These are phyloP conservation scores for Diaporthe sp. DNA, from an alignment of 2,329 filamentous ascomycete genomes.

Conservation along the genomic window DNA sequence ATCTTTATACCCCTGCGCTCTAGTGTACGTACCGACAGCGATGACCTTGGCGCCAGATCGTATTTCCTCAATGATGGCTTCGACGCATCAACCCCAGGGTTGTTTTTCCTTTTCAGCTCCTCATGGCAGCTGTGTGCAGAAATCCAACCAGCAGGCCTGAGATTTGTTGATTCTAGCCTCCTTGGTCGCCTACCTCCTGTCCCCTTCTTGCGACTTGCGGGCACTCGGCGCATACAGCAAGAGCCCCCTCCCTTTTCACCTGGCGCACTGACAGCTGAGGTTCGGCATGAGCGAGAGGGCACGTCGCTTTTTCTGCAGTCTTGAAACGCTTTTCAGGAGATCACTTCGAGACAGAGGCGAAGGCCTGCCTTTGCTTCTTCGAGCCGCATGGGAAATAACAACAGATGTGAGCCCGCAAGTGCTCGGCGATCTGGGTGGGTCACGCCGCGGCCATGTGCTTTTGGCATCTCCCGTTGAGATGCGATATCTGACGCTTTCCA, in stretches of 20 bases:
- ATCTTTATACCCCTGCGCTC: neutral
- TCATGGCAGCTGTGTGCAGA: neutral
- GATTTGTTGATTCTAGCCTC: conserved; percentile 12
- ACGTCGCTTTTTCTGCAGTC: conserved; percentile 15
- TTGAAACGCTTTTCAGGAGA: conserved; percentile 8
- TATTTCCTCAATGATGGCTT: conserved; percentile 23
- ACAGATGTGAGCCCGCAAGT: neutral
- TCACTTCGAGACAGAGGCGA: conserved; percentile 15
- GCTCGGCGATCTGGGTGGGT: conserved; percentile 18
- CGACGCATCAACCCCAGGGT: conserved; percentile 6
- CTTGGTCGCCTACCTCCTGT: neutral
- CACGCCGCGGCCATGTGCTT: conserved; percentile 20
- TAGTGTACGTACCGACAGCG: conserved; percentile 5
- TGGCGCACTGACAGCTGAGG: neutral
- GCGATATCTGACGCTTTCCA: conserved; percentile 2
- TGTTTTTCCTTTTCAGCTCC: conserved; percentile 24
- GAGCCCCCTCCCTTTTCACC: conserved; percentile 9
- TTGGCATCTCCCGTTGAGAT: conserved; percentile 24
- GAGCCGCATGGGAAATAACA: neutral
- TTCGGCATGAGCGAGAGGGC: conserved; percentile 31
- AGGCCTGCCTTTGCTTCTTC: neutral
- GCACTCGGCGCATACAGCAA: conserved; percentile 3
- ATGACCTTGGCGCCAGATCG: conserved; percentile 19
- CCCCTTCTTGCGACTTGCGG: neutral
- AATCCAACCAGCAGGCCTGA: neutral